These are phyloP conservation scores for Mycosphaerella arachidis DNA, from an alignment of 2,329 filamentous ascomycete species.

Conservation along the genomic window DNA sequence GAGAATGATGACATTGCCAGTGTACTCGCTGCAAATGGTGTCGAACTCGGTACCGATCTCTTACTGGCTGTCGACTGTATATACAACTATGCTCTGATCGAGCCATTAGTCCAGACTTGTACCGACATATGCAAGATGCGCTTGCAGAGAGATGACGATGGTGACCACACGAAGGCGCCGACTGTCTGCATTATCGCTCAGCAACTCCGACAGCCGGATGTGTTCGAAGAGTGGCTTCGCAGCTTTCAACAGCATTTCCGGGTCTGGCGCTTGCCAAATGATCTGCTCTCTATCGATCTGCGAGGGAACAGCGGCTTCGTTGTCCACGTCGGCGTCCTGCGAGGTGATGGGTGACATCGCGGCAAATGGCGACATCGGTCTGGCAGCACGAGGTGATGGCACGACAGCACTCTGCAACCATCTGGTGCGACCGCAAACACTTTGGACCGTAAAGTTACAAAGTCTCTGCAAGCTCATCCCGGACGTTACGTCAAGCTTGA, in stretches of 20 bases:
- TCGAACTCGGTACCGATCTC: slow-evolving; percentile 38
- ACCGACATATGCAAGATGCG: slow-evolving; percentile 66
- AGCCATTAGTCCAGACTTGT: slow-evolving; percentile 71
- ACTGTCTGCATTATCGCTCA: slow-evolving; percentile 80
- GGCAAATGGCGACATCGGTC: not conserved
- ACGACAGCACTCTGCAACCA: not conserved
- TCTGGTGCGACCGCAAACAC: not conserved
- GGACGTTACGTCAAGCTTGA: not conserved
- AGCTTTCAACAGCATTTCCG: slow-evolving; percentile 63
- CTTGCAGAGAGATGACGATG: not conserved
- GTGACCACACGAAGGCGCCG: slow-evolving; percentile 34
- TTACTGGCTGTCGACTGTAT: slow-evolving; percentile 89
- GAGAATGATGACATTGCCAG: slow-evolving; percentile 53
- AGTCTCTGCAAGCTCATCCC: not conserved
- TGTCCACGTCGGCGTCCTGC: slow-evolving; percentile 70
- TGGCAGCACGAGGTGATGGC: not conserved
- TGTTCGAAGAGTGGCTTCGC: slow-evolving; percentile 77
- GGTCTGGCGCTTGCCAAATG: slow-evolving; percentile 71
- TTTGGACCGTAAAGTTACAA: not conserved
- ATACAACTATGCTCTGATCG: slow-evolving; percentile 83
- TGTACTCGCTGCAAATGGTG: slow-evolving; percentile 48
- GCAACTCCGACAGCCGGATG: slow-evolving; percentile 77
- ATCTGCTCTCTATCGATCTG: slow-evolving; percentile 55
- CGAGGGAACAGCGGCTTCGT: slow-evolving; percentile 68
- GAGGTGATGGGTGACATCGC: slow-evolving; percentile 3